phyloP scores from a whole-genome alignment of 1,284 basidiomycete genomes.

The Apiotrichum domesticum region DNA sequence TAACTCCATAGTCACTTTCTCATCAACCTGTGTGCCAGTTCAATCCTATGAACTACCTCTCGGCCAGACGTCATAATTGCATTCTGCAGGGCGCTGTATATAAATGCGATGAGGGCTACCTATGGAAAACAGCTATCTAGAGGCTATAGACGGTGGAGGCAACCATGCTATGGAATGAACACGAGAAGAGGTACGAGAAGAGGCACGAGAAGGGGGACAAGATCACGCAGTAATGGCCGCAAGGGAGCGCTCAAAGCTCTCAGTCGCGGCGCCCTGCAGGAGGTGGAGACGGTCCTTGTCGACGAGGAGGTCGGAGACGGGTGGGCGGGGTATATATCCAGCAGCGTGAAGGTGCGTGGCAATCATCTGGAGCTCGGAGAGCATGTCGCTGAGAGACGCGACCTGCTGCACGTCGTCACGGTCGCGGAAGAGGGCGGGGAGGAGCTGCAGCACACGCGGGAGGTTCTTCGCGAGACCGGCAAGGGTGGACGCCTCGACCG shows the following conservation, averaged over 20 bases:
- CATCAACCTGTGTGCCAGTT: no score
- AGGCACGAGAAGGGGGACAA: background rate
- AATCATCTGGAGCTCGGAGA: constrained; percentile 31
- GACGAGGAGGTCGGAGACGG: constrained; percentile 30
- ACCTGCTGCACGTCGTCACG: constrained; percentile 32
- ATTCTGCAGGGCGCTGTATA: background rate
- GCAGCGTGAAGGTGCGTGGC: constrained; percentile 26
- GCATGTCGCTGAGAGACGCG: constrained; percentile 37
- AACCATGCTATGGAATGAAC: background rate
- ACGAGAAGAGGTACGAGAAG: background rate
- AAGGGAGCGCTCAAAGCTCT: constrained; percentile 30
- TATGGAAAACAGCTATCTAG: background rate
- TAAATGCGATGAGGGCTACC: background rate
- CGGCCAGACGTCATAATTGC: no score
- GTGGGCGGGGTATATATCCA: constrained; percentile 29
- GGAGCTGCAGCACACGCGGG: constrained; percentile 61
- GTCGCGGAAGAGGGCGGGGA: constrained; percentile 58
- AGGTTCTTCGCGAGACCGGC: constrained; percentile 58
- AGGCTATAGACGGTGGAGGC: background rate
- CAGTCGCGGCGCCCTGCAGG: constrained; percentile 36
- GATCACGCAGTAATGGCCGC: constrained; percentile 8
- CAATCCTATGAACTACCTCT: no score
- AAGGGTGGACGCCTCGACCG: constrained; percentile 50
- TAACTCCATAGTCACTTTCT: no score
- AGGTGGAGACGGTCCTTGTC: constrained; percentile 41